Base-by-base conservation (phyloP, 164 flowering plant species). In the Litsea cubeba region DNA sequence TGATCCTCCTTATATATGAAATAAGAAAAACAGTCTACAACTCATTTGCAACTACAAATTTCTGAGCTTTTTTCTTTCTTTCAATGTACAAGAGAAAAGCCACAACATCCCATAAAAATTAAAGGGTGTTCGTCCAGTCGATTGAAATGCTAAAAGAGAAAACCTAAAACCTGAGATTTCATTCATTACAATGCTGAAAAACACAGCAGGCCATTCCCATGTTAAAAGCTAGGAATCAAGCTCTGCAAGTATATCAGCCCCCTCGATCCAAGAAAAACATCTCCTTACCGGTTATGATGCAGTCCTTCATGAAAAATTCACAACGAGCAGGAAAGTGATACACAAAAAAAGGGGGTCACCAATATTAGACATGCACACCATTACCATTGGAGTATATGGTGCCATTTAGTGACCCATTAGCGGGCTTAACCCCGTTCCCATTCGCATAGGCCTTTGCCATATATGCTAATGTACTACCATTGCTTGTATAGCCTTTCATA, bases 371-470 rank as follows among this genome's bases (percentile, higher is more conserved):
- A 50, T 65, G 75, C 46, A 65, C 63, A 12, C 75, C 70, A 28
- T 71, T 76, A 26, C 60, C 75, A 24, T 76, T 72, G n/a, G 78
- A 40, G 64, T 54, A 20, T 54, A 54, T 15, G 5, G 32, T 54
- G 26, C 28, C 67, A 17, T 54, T 54, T 18, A 67, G 24, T 8
- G 75, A 57, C 5, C 75, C 71, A 22, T 66, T 72, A 50, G 65
- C 26, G 0, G 64, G 50, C 30, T 54, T 66, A 23, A 6, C 57
- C 20, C 71, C 72, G 40, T 77, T 79, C 20, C 86, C 88, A 76
- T 85, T 80, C 22, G 73, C 82, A 58, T 77, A 78, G 65, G 75
- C 46, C 78, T 84, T 86, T 69, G 72, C 15, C n/a, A 17, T 5
- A 54, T 3, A 4, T 11, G 72, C 50, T 35, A 40, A 40, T 40